Evolutionary conservation across 2,329 filamentous ascomycete species (phyloP), one percentile per base, ranked within the genome.

Genomic region (Colletotrichum sojae): DNA sequence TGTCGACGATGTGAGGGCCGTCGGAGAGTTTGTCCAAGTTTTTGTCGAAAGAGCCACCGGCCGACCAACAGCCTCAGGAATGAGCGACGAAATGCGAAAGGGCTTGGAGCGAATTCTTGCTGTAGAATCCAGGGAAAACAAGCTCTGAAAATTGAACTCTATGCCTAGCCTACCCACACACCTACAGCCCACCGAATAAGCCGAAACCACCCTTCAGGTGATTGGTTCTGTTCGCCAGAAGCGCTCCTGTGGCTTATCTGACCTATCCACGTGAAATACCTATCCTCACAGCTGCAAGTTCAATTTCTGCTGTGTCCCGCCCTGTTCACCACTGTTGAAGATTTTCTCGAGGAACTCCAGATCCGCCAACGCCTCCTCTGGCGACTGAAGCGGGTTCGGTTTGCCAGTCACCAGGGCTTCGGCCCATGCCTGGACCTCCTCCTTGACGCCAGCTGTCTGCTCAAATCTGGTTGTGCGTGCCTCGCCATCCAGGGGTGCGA

Each of bases 11-110:
- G 93, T 96, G 10, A 94, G 92, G 77, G 94, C 94, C 12, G 94
- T 97, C 1, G 94, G 94, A 1, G 92, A 92, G 74, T 94, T 96
- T 76, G 87, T 94, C 15, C 95, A 97, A 78, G 94, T 97, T 12
- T 97, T 95, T 82, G 92, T 97, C n/a, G 89, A 95, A 68, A 86
- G 93, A 59, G 85, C 86, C 45, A 92, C 88, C 16, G 89, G 91
- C 72, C 88, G 90, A 69, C 93, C 94, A n/a, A 87, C 85, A 25
- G 79, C 83, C 31, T 82, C 84, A 25, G 93, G 91, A 6, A 94
- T 96, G 89, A 84, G 83, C 53, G 75, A 82, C 8, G 81, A 80
- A 58, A 80, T 94, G 76, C 89, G 89, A 27, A 76, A 77, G 43
- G 91, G 90, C 1, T 80, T 94, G 63, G 83, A 88, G 77, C 87